Conservation (phyloP, 441 rosid genomes). For the Gossypium davidsonii region DNA sequence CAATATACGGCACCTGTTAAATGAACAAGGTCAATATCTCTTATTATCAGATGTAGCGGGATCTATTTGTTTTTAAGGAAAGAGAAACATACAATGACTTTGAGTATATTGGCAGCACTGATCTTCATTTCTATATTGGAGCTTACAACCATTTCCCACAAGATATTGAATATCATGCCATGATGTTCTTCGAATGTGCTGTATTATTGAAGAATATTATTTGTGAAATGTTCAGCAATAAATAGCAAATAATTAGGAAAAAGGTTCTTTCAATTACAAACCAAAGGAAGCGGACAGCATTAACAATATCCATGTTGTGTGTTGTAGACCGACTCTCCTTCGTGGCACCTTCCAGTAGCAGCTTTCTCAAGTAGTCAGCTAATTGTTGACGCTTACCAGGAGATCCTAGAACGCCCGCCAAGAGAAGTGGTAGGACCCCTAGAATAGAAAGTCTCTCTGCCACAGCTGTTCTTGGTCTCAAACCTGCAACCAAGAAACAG, state of each 20-base stretch:
- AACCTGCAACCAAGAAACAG: conserved; percentile 46
- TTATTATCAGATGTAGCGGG: conserved; percentile 1
- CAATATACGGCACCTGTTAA: conserved; percentile 69
- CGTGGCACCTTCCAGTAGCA: conserved; percentile 47
- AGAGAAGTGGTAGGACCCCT: conserved; percentile 79
- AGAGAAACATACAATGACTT: conserved; percentile 65
- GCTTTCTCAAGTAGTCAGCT: conserved; percentile 66
- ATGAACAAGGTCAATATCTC: conserved; percentile 12
- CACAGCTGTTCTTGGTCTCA: conserved; percentile 76
- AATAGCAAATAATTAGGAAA: conserved; percentile 6
- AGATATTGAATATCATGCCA: conserved; percentile 65
- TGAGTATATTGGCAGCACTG: conserved; percentile 66
- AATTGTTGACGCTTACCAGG: conserved; percentile 64
- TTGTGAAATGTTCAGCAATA: conserved; percentile 19
- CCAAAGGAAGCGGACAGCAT: conserved; percentile 96
- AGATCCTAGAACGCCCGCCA: conserved; percentile 92
- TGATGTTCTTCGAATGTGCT: conserved; percentile 87
- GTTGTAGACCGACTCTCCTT: conserved; percentile 53
- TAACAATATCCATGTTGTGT: conserved; percentile 49
- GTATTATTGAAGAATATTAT: conserved; percentile 30
- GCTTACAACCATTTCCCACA: conserved; percentile 98
- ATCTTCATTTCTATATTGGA: conserved; percentile 71
- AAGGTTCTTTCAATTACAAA: conserved; percentile 27
- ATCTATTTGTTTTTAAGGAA: conserved; percentile 14
- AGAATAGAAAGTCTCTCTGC: conserved; percentile 67